Percentiles rank a stretch among this genome's conserved stretches.
Conservation (phyloP, 768 basidiomycete species). For the Porpolomopsis calyptriformis region DNA sequence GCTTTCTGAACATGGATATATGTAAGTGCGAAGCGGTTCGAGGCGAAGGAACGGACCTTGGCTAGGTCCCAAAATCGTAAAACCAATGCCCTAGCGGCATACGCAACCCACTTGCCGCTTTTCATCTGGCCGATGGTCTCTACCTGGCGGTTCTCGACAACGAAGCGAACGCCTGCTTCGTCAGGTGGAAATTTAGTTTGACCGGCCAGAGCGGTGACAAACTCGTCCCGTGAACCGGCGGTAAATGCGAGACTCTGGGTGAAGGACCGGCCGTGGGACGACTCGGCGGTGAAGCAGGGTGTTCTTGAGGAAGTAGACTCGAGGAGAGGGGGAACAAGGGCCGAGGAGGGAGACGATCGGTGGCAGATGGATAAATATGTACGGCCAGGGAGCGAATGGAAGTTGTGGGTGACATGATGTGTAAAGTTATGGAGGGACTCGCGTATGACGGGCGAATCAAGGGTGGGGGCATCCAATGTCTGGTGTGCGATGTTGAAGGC, state of each 20-base stretch:
- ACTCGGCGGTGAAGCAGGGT: slow-evolving; percentile 33
- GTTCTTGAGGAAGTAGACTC: slow-evolving; percentile 6
- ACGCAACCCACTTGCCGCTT: slow-evolving; percentile 81
- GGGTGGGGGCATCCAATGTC: slow-evolving; percentile 14
- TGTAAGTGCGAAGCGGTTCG: neutral
- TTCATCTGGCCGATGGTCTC: slow-evolving; percentile 62
- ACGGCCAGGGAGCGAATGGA: slow-evolving; percentile 32
- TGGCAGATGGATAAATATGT: slow-evolving; percentile 47
- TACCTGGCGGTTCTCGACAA: slow-evolving; percentile 32
- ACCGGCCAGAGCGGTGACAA: slow-evolving; percentile 27
- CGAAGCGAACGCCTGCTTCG: slow-evolving; percentile 36
- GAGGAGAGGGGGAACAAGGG: slow-evolving; percentile 12
- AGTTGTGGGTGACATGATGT: slow-evolving; percentile 31
- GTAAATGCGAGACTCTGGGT: slow-evolving; percentile 42
- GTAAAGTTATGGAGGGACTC: slow-evolving; percentile 39
- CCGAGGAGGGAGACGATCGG: slow-evolving; percentile 20
- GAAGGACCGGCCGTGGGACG: slow-evolving; percentile 24
- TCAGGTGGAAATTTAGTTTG: slow-evolving; percentile 21
- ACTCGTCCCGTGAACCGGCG: slow-evolving; percentile 41
- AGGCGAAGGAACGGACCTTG: slow-evolving; percentile 33
- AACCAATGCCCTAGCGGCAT: slow-evolving; percentile 66
- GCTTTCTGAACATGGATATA: slow-evolving; percentile 52
- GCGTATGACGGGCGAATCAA: slow-evolving; percentile 33
- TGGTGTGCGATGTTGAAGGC: slow-evolving; percentile 4
- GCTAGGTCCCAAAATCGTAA: slow-evolving; percentile 79